Evolutionary conservation across 2,329 filamentous ascomycete species (phyloP).

Genomic region (Tricladium varicosporioides): DNA sequence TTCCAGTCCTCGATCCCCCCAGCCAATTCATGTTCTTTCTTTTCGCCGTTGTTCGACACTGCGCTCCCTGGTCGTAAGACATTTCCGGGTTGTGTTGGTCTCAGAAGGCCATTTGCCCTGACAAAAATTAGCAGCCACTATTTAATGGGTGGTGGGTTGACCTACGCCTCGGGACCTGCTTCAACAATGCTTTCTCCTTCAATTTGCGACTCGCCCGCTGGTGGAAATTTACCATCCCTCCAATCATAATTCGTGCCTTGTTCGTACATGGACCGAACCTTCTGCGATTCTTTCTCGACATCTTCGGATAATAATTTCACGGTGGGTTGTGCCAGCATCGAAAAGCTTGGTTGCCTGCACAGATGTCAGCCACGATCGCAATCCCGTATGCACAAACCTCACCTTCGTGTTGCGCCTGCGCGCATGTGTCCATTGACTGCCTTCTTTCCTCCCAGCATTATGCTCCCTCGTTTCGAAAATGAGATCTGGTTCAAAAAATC

Average conservation of each 20-base stretch:
- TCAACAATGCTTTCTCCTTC: slow-evolving; percentile 10
- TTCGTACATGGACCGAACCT: slow-evolving; percentile 37
- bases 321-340: slow-evolving; percentile 27
- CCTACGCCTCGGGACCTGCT: slow-evolving; percentile 12
- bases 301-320: slow-evolving; percentile 30
- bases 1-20: slow-evolving; percentile 67
- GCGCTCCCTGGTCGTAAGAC: slow-evolving; percentile 24
- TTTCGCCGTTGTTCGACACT: slow-evolving; percentile 29
- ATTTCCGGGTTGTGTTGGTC: slow-evolving; percentile 10
- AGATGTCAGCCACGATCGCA: slow-evolving; percentile 13
- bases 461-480: slow-evolving; percentile 63
- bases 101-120: slow-evolving; percentile 22
- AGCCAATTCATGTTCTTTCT: slow-evolving; percentile 45
- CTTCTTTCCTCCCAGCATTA: slow-evolving; percentile 55
- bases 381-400: slow-evolving; percentile 2
- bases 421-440: slow-evolving; percentile 27
- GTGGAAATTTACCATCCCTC: slow-evolving; percentile 22
- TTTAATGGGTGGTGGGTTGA: not conserved
- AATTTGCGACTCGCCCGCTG: slow-evolving; percentile 8
- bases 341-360: slow-evolving; percentile 30
- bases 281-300: slow-evolving; percentile 34
- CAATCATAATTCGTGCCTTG: slow-evolving; percentile 25
- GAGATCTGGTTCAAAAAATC: slow-evolving; percentile 54
- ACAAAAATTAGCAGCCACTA: slow-evolving; percentile 19
- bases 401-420: slow-evolving; percentile 25